Percentiles rank a stretch among this genome's conserved stretches.
These are phyloP conservation scores for Wallacemonas sp. DNA, from an alignment of 208 protist species.

Conservation along the genomic window DNA sequence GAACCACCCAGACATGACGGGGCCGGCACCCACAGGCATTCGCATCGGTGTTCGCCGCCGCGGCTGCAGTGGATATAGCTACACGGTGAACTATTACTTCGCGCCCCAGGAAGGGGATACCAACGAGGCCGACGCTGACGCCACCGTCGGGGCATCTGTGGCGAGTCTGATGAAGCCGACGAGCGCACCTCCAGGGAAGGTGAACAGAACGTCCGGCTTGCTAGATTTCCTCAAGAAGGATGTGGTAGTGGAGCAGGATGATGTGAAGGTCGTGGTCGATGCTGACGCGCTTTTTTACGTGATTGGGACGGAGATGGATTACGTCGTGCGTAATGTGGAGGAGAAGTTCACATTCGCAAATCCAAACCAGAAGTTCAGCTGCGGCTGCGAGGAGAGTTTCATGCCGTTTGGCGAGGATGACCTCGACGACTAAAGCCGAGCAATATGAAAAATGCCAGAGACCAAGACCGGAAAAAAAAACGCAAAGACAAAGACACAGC, in stretches of 20 bases:
- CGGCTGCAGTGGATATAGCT: conserved; percentile 96
- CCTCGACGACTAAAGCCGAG: conserved; percentile 36
- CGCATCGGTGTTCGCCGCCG: conserved; percentile 92
- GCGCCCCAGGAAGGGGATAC: conserved; percentile 14
- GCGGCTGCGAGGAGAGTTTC: conserved; percentile 97
- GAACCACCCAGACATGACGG: conserved; percentile 6
- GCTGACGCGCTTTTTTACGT: conserved; percentile 95
- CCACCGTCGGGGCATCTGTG: neutral
- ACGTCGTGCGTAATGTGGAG: conserved; percentile 91
- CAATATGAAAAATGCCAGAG: too few relatives aligned
- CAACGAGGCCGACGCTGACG: neutral
- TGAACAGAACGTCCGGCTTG: neutral
- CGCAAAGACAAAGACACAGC: too few relatives aligned
- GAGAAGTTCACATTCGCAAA: conserved; percentile 98
- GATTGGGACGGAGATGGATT: conserved; percentile 98
- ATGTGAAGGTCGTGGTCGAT: conserved; percentile 94
- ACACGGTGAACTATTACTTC: conserved; percentile 95
- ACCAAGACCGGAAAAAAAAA: neutral
- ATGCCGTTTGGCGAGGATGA: conserved; percentile 90
- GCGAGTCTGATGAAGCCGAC: neutral
- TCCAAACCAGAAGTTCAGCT: conserved; percentile 95
- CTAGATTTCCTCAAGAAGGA: conserved; percentile 31
- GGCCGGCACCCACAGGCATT: conserved; percentile 60
- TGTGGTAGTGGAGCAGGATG: conserved; percentile 89
- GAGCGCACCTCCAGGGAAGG: neutral